phyloP scores from a whole-genome alignment of 2,329 filamentous ascomycete genomes.

The Spiromastix sp. region DNA sequence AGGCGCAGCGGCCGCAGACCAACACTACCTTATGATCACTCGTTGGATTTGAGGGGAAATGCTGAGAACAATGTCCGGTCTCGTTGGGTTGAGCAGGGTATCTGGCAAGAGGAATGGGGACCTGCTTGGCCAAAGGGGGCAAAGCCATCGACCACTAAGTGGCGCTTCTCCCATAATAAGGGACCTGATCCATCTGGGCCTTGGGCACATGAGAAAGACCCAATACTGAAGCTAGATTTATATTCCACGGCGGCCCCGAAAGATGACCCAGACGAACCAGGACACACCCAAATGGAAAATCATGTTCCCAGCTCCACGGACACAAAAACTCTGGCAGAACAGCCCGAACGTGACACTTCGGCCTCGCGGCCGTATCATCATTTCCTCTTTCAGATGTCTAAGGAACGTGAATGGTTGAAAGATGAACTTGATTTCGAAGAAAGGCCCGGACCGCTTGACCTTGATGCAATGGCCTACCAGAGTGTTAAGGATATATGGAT shows the following conservation, averaged over 20 bases:
- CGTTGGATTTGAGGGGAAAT: neutral
- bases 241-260: constrained; percentile 4
- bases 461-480: constrained; percentile 1
- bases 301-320: too few relatives aligned
- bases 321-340: too few relatives aligned
- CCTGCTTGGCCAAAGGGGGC: neutral
- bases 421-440: neutral
- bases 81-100: constrained; percentile 19
- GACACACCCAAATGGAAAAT: too few relatives aligned
- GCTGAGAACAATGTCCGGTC: constrained; percentile 14
- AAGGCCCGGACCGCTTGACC: neutral
- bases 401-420: neutral
- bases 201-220: constrained; percentile 5
- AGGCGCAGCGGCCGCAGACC: neutral
- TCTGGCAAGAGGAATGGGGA: constrained; percentile 13
- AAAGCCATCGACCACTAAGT: constrained; percentile 2
- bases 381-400: neutral
- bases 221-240: constrained; percentile 10
- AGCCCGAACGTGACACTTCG: neutral
- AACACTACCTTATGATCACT: too few relatives aligned
- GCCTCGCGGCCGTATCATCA: constrained; percentile 2
- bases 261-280: too few relatives aligned
- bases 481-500: neutral
- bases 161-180: constrained; percentile 5
- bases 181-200: constrained; percentile 4